Conservation (phyloP, 2,329 filamentous ascomycete genomes). For the Colletotrichum sp. region DNA sequence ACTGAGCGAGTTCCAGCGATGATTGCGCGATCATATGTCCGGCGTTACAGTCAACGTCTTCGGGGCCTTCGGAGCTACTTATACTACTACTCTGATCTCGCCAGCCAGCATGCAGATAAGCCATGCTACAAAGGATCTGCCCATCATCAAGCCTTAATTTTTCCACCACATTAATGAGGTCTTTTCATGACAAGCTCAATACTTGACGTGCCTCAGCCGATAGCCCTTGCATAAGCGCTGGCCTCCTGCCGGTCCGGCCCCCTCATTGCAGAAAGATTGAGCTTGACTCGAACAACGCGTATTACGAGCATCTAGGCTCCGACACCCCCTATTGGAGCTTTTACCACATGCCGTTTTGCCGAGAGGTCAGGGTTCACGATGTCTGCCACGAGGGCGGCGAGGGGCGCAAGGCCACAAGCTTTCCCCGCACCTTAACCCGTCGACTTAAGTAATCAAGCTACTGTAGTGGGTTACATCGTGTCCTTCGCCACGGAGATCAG, state of each 20-base stretch:
- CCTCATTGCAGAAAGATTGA: not conserved
- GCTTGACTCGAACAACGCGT: not conserved
- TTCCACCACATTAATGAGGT: not conserved
- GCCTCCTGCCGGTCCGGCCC: not conserved
- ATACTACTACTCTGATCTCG: not conserved
- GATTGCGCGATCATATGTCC: not conserved
- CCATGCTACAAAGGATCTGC: not conserved
- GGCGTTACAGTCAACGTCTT: not conserved
- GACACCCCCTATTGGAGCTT: not conserved
- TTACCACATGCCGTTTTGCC: not conserved
- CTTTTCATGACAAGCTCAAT: not conserved
- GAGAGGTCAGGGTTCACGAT: not conserved
- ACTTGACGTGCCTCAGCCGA: not conserved
- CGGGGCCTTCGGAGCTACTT: not conserved
- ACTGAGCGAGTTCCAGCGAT: not conserved
- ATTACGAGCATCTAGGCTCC: not conserved
- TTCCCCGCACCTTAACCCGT: not conserved
- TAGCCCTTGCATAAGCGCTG: not conserved
- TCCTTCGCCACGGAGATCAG: not conserved
- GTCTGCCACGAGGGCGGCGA: not conserved
- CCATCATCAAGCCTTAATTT: not conserved
- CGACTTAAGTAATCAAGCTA: not conserved
- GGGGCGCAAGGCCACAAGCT: not conserved
- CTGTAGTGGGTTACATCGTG: not conserved
- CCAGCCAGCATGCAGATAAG: no score